Conservation (phyloP, 352 stramenopile species). For the Achlya hypogyna region DNA sequence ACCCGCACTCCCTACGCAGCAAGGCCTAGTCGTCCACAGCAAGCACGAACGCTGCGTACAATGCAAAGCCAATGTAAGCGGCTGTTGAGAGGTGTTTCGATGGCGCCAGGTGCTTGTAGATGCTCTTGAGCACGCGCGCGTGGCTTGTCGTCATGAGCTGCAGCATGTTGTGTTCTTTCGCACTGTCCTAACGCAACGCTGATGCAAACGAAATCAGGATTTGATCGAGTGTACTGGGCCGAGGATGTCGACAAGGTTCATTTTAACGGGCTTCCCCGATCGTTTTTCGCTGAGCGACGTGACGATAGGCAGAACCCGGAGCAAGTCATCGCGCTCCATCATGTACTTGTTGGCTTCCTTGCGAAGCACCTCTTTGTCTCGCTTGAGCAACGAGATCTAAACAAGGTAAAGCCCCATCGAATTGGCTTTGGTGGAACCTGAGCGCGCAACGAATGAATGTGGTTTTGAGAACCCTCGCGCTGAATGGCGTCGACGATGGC, state of each 20-base stretch:
- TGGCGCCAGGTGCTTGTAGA: slow-evolving; percentile 4
- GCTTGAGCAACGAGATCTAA: slow-evolving; percentile 17
- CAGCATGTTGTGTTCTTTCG: slow-evolving; percentile 17
- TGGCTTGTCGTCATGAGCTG: slow-evolving; percentile 15
- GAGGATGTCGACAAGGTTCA: slow-evolving; percentile 12
- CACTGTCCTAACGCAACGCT: slow-evolving; percentile 19
- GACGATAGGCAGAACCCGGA: slow-evolving; percentile 12
- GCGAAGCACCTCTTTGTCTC: slow-evolving; percentile 16
- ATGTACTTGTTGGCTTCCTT: slow-evolving; percentile 18
- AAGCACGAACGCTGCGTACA: not conserved
- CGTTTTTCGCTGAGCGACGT: slow-evolving; percentile 13
- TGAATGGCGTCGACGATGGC: slow-evolving; percentile 11
- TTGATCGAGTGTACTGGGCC: not conserved
- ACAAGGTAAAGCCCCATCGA: not conserved
- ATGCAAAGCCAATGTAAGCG: slow-evolving; percentile 6
- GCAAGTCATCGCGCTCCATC: slow-evolving; percentile 11
- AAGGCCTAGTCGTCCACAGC: too few relatives aligned
- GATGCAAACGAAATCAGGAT: not conserved
- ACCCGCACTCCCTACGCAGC: not conserved
- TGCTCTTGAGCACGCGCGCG: not conserved
- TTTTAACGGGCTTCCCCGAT: not conserved
- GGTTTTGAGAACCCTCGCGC: slow-evolving; percentile 13
- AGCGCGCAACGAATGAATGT: slow-evolving; percentile 10
- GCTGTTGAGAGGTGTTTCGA: not conserved
- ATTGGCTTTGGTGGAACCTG: not conserved